Conservation (phyloP, 2,329 filamentous ascomycete genomes). For the Phoma sp. region DNA sequence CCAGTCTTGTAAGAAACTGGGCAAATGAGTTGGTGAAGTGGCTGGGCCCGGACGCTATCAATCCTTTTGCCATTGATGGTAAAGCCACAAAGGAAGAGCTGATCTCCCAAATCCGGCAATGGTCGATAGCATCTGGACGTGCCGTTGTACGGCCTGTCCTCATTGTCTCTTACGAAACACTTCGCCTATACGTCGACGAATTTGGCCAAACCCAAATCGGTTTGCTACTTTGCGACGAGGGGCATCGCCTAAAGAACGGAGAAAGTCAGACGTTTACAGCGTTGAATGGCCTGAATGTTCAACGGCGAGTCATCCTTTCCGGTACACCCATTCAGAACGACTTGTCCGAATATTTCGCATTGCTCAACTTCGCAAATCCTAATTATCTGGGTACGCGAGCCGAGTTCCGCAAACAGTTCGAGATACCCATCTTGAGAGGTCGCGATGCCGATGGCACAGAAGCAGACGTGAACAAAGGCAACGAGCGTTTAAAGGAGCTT, state of each 20-base stretch:
- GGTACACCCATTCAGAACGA: constrained; percentile 99
- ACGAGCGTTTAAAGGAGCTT: constrained; percentile 81
- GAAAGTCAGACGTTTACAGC: constrained; percentile 95
- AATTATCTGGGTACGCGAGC: constrained; percentile 84
- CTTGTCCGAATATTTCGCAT: constrained; percentile 94
- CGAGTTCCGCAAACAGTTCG: constrained; percentile 93
- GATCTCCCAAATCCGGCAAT: constrained; percentile 87
- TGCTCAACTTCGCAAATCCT: constrained; percentile 96
- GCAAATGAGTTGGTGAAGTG: constrained; percentile 96
- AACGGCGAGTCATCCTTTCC: constrained; percentile 89
- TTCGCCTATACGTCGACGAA: constrained; percentile 88
- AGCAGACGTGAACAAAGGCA: constrained; percentile 78
- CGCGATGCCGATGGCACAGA: constrained; percentile 90
- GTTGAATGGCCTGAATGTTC: constrained; percentile 87
- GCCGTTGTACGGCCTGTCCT: constrained; percentile 89
- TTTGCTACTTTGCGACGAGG: constrained; percentile 92
- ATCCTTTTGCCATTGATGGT: constrained; percentile 93
- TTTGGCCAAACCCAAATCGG: constrained; percentile 90
- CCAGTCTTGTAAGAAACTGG: constrained; percentile 96
- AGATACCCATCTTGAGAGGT: constrained; percentile 88
- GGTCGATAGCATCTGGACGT: constrained; percentile 91
- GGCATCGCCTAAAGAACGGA: constrained; percentile 94
- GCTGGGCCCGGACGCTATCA: constrained; percentile 89
- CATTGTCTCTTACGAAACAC: constrained; percentile 96
- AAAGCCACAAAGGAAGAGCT: constrained; percentile 96